phyloP scores from a whole-genome alignment of 1,139 yeast species.

The Lodderomyces orthopsilosis region DNA sequence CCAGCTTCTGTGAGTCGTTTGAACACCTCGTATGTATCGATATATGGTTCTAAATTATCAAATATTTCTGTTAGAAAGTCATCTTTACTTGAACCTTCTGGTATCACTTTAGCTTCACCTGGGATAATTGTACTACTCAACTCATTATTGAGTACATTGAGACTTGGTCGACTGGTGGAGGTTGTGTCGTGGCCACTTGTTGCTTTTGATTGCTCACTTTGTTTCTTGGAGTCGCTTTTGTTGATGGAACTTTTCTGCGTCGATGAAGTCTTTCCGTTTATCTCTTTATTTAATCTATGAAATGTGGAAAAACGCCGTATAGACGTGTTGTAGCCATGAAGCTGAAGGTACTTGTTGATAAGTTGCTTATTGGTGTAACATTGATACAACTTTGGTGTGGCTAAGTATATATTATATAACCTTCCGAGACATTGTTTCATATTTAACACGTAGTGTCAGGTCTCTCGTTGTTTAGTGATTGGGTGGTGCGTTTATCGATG shows the following conservation, averaged over 20 bases:
- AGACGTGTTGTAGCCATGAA: neutral
- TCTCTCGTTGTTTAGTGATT: neutral
- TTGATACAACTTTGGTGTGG: neutral
- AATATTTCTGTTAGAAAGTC: constrained; percentile 34
- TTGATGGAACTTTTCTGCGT: neutral
- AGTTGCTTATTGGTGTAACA: constrained; percentile 1
- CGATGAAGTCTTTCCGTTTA: neutral
- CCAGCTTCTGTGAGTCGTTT: constrained; percentile 42
- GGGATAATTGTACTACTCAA: constrained; percentile 4
- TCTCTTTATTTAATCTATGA: neutral
- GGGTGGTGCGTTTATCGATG: neutral
- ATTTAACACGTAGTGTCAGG: neutral
- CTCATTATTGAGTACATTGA: constrained; percentile 1
- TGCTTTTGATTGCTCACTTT: neutral
- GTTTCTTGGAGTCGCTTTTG: neutral
- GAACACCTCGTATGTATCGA: constrained; percentile 50
- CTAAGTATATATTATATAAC: constrained; percentile 2
- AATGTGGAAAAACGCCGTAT: neutral
- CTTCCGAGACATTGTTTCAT: constrained; percentile 4
- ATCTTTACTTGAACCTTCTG: constrained; percentile 10
- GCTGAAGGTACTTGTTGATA: neutral
- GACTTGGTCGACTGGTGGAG: neutral
- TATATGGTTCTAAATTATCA: constrained; percentile 46
- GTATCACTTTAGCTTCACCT: constrained; percentile 8
- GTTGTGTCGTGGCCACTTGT: neutral